These are phyloP conservation scores for Aspergillaceae sp. DNA, from an alignment of 2,329 filamentous ascomycete species.

Conservation along the genomic window DNA sequence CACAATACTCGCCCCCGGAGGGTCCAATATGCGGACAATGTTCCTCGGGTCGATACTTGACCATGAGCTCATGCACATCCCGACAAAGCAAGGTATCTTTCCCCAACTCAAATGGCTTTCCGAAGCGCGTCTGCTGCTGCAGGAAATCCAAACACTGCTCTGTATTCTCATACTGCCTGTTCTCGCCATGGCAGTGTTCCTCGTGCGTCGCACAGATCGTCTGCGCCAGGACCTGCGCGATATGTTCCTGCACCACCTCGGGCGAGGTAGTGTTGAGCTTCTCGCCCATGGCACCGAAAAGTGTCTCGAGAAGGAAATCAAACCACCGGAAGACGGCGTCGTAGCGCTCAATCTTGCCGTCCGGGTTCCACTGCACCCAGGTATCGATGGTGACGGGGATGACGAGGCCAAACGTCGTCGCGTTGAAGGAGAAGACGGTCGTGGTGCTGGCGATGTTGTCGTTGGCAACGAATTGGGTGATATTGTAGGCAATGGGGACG, in stretches of 20 bases:
- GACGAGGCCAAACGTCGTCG: constrained; percentile 13
- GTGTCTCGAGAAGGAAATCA: constrained; percentile 12
- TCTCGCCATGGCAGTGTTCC: constrained; percentile 9
- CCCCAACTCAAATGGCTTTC: constrained; percentile 17
- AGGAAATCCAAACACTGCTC: constrained; percentile 13
- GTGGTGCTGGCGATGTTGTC: constrained; percentile 15
- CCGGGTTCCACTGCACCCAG: constrained; percentile 16
- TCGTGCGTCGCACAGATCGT: constrained; percentile 16
- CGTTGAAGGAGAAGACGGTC: constrained; percentile 18
- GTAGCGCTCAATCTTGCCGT: constrained; percentile 17
- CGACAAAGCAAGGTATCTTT: constrained; percentile 20
- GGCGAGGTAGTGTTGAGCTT: constrained; percentile 12
- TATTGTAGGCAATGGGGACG: constrained; percentile 16
- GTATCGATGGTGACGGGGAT: constrained; percentile 19
- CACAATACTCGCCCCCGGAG: constrained; percentile 18
- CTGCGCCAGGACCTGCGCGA: constrained; percentile 11
- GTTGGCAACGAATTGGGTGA: constrained; percentile 18
- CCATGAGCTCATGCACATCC: constrained; percentile 23
- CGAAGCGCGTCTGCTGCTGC: constrained; percentile 14
- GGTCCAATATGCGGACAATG: constrained; percentile 22
- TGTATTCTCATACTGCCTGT: constrained; percentile 15
- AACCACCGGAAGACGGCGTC: constrained; percentile 21
- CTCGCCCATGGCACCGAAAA: constrained; percentile 8
- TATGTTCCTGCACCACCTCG: constrained; percentile 6
- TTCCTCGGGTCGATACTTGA: constrained; percentile 16